phyloP scores from a whole-genome alignment of 1,284 basidiomycete species.

The Cutaneotrichosporon mucoides region DNA sequence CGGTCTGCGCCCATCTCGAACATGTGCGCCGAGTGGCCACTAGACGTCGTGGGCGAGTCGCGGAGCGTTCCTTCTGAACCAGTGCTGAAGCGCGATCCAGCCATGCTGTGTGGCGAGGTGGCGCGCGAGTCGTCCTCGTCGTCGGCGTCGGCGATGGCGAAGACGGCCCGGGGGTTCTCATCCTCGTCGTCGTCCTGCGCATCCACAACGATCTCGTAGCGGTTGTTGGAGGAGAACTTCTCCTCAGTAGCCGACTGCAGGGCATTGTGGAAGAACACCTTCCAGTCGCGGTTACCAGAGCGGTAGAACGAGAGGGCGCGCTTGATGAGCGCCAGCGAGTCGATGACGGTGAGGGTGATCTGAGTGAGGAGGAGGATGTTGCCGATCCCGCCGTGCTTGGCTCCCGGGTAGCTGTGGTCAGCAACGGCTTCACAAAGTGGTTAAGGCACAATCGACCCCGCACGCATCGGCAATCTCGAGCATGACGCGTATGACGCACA shows the following conservation, averaged over 20 bases:
- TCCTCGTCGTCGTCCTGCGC: constrained; percentile 21
- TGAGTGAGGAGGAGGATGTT: constrained; percentile 36
- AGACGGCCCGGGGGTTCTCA: constrained; percentile 16
- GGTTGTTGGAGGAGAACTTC: constrained; percentile 13
- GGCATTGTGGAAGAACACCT: constrained; percentile 24
- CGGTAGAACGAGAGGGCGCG: constrained; percentile 25
- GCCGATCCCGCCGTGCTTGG: constrained; percentile 32
- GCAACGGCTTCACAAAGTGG: neutral
- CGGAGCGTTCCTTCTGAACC: constrained; percentile 66
- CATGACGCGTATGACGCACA: too few relatives aligned
- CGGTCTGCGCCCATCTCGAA: constrained; percentile 20
- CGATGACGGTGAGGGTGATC: constrained; percentile 29
- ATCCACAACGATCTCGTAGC: constrained; percentile 39
- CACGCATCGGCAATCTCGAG: too few relatives aligned
- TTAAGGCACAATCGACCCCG: too few relatives aligned
- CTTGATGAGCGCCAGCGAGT: constrained; percentile 37
- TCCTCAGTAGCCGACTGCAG: constrained; percentile 15
- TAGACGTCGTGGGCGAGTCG: constrained; percentile 39
- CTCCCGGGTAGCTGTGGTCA: constrained; percentile 36
- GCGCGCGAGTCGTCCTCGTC: constrained; percentile 14
- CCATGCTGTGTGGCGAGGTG: neutral
- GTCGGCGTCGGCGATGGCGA: constrained; percentile 23
- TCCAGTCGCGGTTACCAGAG: constrained; percentile 25
- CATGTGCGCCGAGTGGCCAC: constrained; percentile 4
- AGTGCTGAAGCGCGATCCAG: constrained; percentile 28